Percentiles rank a stretch among this genome's conserved stretches.
Conservation (phyloP, 306 rosid genomes). For the Gleditsia sinensis region DNA sequence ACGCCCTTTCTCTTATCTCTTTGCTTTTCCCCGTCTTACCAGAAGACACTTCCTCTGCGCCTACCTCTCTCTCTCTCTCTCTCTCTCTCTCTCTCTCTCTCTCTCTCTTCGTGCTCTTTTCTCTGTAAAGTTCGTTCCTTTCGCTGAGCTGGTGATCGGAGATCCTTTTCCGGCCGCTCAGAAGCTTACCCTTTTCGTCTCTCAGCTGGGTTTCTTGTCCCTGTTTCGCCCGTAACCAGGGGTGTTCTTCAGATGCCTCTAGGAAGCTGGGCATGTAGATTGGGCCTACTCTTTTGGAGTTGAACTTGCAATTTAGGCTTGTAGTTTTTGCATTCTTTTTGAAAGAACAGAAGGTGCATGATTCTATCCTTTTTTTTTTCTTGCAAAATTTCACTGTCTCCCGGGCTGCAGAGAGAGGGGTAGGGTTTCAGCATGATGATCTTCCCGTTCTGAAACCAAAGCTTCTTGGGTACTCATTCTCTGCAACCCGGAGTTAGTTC, state of each 20-base stretch:
- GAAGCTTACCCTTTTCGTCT: background rate
- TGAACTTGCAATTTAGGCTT: background rate
- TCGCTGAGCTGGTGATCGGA: background rate
- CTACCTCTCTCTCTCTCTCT: too few species aligned
- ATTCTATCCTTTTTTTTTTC: background rate
- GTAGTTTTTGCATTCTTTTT: background rate
- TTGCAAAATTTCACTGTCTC: background rate
- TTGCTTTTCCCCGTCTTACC: background rate
- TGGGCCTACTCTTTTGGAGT: background rate
- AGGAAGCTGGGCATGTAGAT: too few species aligned
- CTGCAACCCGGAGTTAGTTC: conserved; percentile 2
- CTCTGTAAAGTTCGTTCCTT: background rate
- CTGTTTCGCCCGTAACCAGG: background rate
- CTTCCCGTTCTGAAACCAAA: background rate
- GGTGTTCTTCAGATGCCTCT: too few species aligned
- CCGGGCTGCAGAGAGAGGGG: background rate
- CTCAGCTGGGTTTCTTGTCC: background rate
- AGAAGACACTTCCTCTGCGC: too few species aligned
- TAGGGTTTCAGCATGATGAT: background rate
- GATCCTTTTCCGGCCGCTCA: background rate
- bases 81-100: too few species aligned
- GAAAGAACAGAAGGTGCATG: background rate
- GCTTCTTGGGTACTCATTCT: background rate
- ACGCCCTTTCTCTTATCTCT: background rate
- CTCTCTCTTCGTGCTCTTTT: too few species aligned